phyloP scores from a whole-genome alignment of 2,329 filamentous ascomycete genomes.

The Nigrospora osmanthi region DNA sequence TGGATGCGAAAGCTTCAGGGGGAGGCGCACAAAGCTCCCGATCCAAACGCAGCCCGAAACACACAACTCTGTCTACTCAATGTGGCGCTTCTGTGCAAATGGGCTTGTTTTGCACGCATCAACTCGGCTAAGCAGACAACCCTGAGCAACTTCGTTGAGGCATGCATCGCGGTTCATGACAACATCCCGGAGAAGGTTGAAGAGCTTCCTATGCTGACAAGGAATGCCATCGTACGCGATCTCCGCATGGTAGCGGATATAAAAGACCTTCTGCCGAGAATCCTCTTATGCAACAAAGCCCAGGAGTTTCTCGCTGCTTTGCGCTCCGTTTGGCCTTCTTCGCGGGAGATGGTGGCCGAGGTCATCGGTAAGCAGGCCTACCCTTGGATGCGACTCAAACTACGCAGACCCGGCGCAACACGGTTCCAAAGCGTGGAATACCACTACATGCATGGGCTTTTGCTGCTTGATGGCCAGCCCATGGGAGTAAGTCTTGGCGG shows the following conservation, averaged over 20 bases:
- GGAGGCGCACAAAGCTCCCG: constrained; percentile 30
- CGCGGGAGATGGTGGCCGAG: constrained; percentile 10
- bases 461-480: constrained; percentile 33
- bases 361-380: constrained; percentile 22
- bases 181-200: constrained; percentile 28
- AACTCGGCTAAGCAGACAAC: constrained; percentile 1
- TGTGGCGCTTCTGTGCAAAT: constrained; percentile 46
- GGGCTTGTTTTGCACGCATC: constrained; percentile 20
- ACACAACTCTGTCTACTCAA: constrained; percentile 38
- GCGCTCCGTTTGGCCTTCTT: constrained; percentile 31
- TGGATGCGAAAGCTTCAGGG: constrained; percentile 43
- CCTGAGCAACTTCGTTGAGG: constrained; percentile 13
- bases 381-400: constrained; percentile 8
- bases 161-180: constrained; percentile 32
- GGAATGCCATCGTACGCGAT: constrained; percentile 35
- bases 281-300: constrained; percentile 14
- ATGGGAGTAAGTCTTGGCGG: constrained; percentile 28
- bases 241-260: constrained; percentile 31
- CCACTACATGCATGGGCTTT: constrained; percentile 21
- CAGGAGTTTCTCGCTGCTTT: constrained; percentile 24
- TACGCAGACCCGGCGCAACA: constrained; percentile 4
- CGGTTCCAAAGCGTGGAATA: constrained; percentile 20
- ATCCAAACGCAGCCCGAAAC: constrained; percentile 27
- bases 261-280: constrained; percentile 22
- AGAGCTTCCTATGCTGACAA: constrained; percentile 20